These are phyloP conservation scores for Trametes hirsuta DNA, from an alignment of 1,284 basidiomycete genomes.

Conservation along the genomic window DNA sequence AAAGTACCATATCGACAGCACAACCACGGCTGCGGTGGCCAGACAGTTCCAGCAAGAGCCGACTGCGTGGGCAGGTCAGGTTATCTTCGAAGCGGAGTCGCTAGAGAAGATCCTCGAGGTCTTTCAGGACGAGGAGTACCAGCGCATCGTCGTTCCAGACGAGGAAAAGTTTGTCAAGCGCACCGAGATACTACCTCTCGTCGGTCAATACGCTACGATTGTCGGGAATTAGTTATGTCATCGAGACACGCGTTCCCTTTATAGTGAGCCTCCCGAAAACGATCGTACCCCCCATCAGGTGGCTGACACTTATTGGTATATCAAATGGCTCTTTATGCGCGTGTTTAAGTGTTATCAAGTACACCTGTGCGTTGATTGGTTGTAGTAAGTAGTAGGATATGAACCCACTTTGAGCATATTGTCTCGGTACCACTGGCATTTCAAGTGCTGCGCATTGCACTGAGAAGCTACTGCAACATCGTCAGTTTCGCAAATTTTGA, in stretches of 20 bases:
- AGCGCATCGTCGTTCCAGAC: constrained; percentile 1
- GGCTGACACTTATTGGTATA: too few species aligned
- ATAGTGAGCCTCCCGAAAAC: background rate
- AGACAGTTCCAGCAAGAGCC: background rate
- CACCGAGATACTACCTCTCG: background rate
- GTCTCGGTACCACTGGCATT: too few species aligned
- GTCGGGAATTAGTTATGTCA: background rate
- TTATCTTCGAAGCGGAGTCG: constrained; percentile 21
- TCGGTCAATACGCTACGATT: background rate
- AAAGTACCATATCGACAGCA: constrained; percentile 4
- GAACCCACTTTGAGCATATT: too few species aligned
- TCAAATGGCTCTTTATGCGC: too few species aligned
- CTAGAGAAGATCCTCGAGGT: constrained; percentile 22
- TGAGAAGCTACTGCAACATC: too few species aligned
- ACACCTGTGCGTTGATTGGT: too few species aligned
- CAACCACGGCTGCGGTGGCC: background rate
- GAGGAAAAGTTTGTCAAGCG: constrained; percentile 1
- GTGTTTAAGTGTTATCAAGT: too few species aligned
- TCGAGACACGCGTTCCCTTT: background rate
- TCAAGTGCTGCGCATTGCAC: too few species aligned
- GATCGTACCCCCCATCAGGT: too few species aligned
- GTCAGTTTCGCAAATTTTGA: too few species aligned
- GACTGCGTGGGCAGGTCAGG: constrained; percentile 15
- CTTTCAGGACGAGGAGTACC: constrained; percentile 21
- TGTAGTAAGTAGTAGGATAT: too few species aligned